Conservation (phyloP, 495 filamentous ascomycete genomes). For the Tricharina praecox region DNA sequence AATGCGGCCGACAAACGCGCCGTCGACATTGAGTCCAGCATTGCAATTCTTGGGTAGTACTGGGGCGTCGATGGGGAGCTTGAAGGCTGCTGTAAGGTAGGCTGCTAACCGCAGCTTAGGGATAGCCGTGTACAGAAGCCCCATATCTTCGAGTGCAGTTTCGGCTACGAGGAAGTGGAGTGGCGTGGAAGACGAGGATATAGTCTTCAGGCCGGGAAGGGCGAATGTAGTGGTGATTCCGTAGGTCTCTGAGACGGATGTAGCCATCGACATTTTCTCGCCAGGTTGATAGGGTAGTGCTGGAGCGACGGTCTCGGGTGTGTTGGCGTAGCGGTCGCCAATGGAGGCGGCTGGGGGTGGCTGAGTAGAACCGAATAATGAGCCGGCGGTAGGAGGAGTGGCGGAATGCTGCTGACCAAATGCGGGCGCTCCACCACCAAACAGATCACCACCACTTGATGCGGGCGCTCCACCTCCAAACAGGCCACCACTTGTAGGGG, state of each 20-base stretch:
- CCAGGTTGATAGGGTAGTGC: not conserved
- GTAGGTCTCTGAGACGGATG: conserved; percentile 9
- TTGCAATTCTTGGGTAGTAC: conserved; percentile 43
- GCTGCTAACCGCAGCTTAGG: conserved; percentile 50
- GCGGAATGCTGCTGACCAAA: not conserved
- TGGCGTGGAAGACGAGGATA: conserved; percentile 29
- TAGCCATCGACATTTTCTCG: conserved; percentile 10
- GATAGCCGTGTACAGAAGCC: conserved; percentile 31
- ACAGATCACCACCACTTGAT: not conserved
- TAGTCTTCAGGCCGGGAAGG: conserved; percentile 29
- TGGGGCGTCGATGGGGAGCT: conserved; percentile 41
- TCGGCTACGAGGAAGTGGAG: conserved; percentile 33
- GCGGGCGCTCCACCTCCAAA: not conserved
- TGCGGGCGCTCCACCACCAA: not conserved
- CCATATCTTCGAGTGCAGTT: conserved; percentile 27
- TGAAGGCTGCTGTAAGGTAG: conserved; percentile 47
- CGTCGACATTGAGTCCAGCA: conserved; percentile 42
- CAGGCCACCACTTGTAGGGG: not conserved
- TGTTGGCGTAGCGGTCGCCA: not conserved
- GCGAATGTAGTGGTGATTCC: conserved; percentile 39
- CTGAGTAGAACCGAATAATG: not conserved
- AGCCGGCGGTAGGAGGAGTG: not conserved
- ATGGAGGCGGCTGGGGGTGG: not conserved
- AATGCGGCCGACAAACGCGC: conserved; percentile 47
- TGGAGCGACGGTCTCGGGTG: not conserved